Evolutionary conservation across 768 basidiomycete species (phyloP).

Genomic region (Macrolepiota albuminosa): DNA sequence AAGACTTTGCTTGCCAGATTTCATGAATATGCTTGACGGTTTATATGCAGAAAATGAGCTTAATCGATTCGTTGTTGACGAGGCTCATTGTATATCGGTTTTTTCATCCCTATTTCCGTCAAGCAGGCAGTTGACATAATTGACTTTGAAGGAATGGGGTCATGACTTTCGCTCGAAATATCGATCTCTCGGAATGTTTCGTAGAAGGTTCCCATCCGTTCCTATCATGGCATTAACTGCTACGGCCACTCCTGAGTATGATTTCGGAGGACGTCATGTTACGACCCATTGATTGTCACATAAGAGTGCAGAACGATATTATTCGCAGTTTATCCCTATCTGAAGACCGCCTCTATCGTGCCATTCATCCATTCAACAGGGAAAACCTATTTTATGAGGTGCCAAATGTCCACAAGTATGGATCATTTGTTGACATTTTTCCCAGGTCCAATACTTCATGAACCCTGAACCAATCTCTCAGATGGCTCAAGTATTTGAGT

Average conservation of each 20-base stretch:
- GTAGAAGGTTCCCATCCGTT: constrained; percentile 57
- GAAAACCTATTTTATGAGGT: constrained; percentile 81
- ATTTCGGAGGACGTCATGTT: background rate
- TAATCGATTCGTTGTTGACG: constrained; percentile 76
- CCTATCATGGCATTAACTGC: constrained; percentile 90
- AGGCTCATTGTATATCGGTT: constrained; percentile 85
- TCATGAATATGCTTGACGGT: constrained; percentile 43
- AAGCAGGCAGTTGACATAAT: background rate
- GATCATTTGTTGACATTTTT: background rate
- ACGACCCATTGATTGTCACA: background rate
- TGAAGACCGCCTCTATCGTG: constrained; percentile 49
- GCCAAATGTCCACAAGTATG: background rate
- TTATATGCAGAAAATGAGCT: constrained; percentile 54
- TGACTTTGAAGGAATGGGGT: constrained; percentile 65
- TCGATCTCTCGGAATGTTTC: constrained; percentile 64
- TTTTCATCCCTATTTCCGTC: constrained; percentile 9
- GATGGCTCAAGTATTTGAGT: constrained; percentile 63
- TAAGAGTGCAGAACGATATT: constrained; percentile 73
- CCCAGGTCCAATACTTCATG: constrained; percentile 61
- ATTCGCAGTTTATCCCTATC: constrained; percentile 60
- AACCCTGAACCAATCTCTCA: constrained; percentile 45
- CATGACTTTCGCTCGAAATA: constrained; percentile 79
- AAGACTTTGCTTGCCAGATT: constrained; percentile 51
- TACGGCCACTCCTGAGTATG: constrained; percentile 69
- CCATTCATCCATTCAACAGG: constrained; percentile 78